These are phyloP conservation scores for Verticillium nonalfalfae DNA, from an alignment of 2,329 filamentous ascomycete species.

Conservation along the genomic window DNA sequence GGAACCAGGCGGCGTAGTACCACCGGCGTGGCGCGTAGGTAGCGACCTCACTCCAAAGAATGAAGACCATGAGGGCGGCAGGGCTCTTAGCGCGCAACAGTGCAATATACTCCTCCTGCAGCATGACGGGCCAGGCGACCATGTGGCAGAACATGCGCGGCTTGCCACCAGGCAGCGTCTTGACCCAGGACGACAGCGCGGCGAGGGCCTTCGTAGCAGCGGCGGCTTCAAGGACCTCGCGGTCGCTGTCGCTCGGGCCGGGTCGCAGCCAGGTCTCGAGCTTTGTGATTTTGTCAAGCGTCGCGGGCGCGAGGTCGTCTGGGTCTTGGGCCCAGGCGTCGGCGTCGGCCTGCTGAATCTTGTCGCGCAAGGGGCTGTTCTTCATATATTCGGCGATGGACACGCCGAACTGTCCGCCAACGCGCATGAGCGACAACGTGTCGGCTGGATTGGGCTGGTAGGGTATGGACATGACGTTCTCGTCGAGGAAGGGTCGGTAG, in stretches of 20 bases:
- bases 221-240: neutral
- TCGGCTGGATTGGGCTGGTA: slow-evolving; percentile 7
- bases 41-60: slow-evolving; percentile 9
- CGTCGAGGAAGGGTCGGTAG: slow-evolving; percentile 10
- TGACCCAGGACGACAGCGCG: slow-evolving; percentile 7
- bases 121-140: slow-evolving; percentile 10
- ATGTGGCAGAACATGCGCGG: slow-evolving; percentile 11
- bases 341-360: slow-evolving; percentile 6
- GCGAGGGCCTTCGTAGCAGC: slow-evolving; percentile 2
- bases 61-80: slow-evolving; percentile 9
- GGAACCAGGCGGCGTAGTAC: slow-evolving; percentile 9
- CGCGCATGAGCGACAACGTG: slow-evolving; percentile 6
- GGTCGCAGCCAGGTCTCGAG: slow-evolving; percentile 3
- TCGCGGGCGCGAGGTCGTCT: slow-evolving; percentile 1
- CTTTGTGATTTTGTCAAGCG: slow-evolving; percentile 5
- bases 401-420: slow-evolving; percentile 8
- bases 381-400: slow-evolving; percentile 6
- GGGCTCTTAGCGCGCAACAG: slow-evolving; percentile 5
- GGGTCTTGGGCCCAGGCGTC: slow-evolving; percentile 4
- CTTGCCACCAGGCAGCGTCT: slow-evolving; percentile 5
- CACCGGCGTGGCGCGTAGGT: slow-evolving; percentile 5
- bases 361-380: slow-evolving; percentile 8
- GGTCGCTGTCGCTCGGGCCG: neutral
- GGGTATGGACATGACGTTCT: slow-evolving; percentile 7
- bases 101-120: slow-evolving; percentile 7